Evolutionary conservation across 2,329 filamentous ascomycete species (phyloP), one percentile per base, ranked within the genome.

Genomic region (Calonectria ilicicola): DNA sequence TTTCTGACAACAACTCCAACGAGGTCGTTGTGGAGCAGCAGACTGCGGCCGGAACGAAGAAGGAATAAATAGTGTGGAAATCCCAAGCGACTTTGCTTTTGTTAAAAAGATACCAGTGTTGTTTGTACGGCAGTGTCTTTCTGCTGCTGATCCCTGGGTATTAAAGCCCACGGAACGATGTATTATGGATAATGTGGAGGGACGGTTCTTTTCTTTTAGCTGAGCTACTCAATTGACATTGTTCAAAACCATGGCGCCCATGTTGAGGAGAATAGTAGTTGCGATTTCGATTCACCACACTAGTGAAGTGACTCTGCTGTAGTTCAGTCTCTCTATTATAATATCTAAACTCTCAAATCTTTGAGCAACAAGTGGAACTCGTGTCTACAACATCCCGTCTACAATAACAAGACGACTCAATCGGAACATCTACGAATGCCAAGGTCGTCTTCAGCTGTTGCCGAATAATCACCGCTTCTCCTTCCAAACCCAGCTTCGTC

Each of bases 341-440:
- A 9, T 21, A 5, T 23, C 60, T 21, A 47, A 14, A 40, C 44
- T 40, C 38, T 56, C n/a, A 51, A 58, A 42, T 51, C 42, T 56
- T 44, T 4, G 56, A 51, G 32, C 71, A 73, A 17, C 71, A 73
- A 2, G 40, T n/a, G 1, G n/a, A n/a, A 17, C 3, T 12, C 1
- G 8, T 19, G 35, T 64, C 40, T 2, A 5, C 32, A 12, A 65
- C 51, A 63, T 77, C 77, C 46, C 75, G 53, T 19, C 78, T 70
- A 9, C 78, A 80, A 53, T 80, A 80, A 49, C 80, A 81, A 0
- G 80, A 81, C 23, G 78, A 79, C 68, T 76, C 77, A 17, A 93
- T 85, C 1, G 85, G 83, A 17, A 93, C 88, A 84, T 94, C 92
- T 3, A 91, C 90, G 63, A 87, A 85, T 4, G 87, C 88, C 74